phyloP scores from a whole-genome alignment of 202 grass and related monocot species.

The Panicum hallii region DNA sequence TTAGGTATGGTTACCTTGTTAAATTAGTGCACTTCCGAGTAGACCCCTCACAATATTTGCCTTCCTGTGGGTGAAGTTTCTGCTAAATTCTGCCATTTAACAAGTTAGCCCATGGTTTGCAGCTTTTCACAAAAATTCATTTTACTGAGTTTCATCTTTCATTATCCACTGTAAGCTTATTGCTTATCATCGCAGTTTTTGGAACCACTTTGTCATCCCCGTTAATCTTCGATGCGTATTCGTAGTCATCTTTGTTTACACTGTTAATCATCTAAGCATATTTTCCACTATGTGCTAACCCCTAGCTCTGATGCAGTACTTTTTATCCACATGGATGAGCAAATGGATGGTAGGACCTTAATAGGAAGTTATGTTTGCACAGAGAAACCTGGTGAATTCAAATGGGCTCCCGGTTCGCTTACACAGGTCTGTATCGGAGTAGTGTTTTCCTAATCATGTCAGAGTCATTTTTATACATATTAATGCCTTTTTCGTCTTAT shows the following conservation, averaged over 20 bases:
- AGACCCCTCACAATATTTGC: not conserved
- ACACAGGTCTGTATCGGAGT: constrained; percentile 70
- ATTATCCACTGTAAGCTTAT: not conserved
- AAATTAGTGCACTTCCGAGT: constrained; percentile 1
- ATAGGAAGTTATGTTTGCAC: constrained; percentile 91
- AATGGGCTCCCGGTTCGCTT: constrained; percentile 94
- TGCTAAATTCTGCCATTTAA: not conserved
- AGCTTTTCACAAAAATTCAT: not conserved
- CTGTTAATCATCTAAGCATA: constrained; percentile 27
- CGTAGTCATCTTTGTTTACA: constrained; percentile 14
- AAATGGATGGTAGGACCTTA: constrained; percentile 95
- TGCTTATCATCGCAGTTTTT: constrained; percentile 26
- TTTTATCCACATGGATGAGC: constrained; percentile 94
- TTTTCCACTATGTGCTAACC: constrained; percentile 31
- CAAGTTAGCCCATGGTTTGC: constrained; percentile 18
- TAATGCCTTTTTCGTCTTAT: constrained; percentile 37
- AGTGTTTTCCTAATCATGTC: constrained; percentile 16
- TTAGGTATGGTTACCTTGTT: not conserved
- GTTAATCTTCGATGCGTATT: constrained; percentile 21
- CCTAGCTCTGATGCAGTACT: constrained; percentile 63
- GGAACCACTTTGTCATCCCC: constrained; percentile 2
- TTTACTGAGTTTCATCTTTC: not conserved
- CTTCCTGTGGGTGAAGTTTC: constrained; percentile 3
- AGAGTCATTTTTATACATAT: not conserved
- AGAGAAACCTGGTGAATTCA: constrained; percentile 89